A percentile compares a stretch with the other conserved stretches of the same genome.
These are phyloP conservation scores for Plasmodium blacklocki DNA, from an alignment of 169 alveolate species.

Conservation along the genomic window DNA sequence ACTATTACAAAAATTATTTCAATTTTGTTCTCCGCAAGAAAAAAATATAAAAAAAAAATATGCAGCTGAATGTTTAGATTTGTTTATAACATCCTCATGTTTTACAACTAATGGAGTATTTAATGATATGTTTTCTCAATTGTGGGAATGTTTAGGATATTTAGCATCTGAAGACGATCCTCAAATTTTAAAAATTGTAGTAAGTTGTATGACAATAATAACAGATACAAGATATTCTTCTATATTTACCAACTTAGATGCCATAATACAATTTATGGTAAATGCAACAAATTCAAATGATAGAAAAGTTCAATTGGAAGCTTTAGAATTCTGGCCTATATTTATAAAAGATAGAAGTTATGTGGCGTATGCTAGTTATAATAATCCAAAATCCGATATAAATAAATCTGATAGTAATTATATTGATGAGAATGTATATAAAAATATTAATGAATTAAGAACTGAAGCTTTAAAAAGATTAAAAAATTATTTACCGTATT, in stretches of 20 bases:
- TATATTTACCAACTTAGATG: constrained; percentile 82
- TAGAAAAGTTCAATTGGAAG: constrained; percentile 87
- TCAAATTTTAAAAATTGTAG: constrained; percentile 79
- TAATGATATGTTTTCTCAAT: constrained; percentile 75
- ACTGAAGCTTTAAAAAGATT: constrained; percentile 58
- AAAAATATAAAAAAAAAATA: constrained; percentile 50
- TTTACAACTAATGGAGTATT: constrained; percentile 73
- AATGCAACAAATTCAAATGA: constrained; percentile 84
- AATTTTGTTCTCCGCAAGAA: constrained; percentile 60
- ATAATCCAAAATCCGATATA: constrained; percentile 26
- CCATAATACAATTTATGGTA: constrained; percentile 84
- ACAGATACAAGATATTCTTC: constrained; percentile 82
- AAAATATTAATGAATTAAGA: constrained; percentile 76
- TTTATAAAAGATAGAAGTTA: constrained; percentile 80
- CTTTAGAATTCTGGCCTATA: constrained; percentile 88
- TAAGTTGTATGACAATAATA: constrained; percentile 82
- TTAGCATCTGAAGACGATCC: constrained; percentile 82
- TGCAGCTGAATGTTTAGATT: constrained; percentile 76
- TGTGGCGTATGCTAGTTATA: constrained; percentile 68
- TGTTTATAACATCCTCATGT: constrained; percentile 51
- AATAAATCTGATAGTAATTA: constrained; percentile 33
- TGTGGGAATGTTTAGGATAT: constrained; percentile 85
- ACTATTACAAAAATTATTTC: constrained; percentile 69
- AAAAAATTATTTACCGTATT: constrained; percentile 73
- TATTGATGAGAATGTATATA: constrained; percentile 61